phyloP scores from a whole-genome alignment of 1,284 basidiomycete genomes.

The Ganoderma resinaceum region DNA sequence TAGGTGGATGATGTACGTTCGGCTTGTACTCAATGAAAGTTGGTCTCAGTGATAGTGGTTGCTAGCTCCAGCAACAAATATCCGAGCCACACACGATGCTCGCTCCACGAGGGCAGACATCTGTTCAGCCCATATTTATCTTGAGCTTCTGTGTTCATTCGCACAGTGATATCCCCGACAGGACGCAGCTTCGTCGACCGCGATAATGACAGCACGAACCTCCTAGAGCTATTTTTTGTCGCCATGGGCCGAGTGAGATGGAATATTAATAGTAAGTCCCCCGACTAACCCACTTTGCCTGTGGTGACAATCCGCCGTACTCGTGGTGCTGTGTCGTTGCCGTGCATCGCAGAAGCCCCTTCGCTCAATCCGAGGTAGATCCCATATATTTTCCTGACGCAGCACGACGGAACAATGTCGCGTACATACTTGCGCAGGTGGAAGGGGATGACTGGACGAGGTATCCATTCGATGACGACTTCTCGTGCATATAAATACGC shows the following conservation, averaged over 20 bases:
- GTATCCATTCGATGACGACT: not conserved
- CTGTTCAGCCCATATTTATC: constrained; percentile 2
- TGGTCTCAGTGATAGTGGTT: constrained; percentile 19
- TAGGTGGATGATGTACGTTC: constrained; percentile 19
- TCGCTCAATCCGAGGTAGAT: constrained; percentile 21
- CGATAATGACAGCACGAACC: constrained; percentile 6
- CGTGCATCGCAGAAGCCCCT: constrained; percentile 2
- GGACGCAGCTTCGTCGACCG: not conserved
- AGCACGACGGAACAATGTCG: constrained; percentile 26
- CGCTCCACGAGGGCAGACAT: not conserved
- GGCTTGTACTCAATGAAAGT: constrained; percentile 16
- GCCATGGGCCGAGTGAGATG: constrained; percentile 1
- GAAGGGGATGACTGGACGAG: not conserved
- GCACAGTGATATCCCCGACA: not conserved
- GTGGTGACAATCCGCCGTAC: not conserved
- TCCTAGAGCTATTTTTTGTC: not conserved
- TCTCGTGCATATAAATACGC: constrained; percentile 5
- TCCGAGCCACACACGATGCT: constrained; percentile 9
- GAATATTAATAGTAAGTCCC: not conserved
- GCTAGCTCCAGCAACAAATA: constrained; percentile 7
- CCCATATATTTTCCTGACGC: constrained; percentile 24
- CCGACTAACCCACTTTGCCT: constrained; percentile 1
- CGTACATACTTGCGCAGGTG: not conserved
- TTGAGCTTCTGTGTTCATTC: constrained; percentile 10
- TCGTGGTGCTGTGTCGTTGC: constrained; percentile 12